These are phyloP conservation scores for Pochonia chlamydosporia DNA, from an alignment of 2,329 filamentous ascomycete species.

Conservation along the genomic window DNA sequence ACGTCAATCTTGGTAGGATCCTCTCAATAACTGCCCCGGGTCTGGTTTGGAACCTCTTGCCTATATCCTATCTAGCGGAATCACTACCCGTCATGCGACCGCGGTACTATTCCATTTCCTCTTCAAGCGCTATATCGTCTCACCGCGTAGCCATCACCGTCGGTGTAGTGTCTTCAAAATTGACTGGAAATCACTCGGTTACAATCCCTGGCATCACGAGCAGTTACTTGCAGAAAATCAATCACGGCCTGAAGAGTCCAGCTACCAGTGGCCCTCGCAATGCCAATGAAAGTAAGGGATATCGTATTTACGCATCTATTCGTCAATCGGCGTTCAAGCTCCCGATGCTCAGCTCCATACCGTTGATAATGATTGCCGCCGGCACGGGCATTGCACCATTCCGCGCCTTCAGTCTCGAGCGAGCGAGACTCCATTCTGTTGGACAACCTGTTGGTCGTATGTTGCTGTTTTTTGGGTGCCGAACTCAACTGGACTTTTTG, in stretches of 20 bases:
- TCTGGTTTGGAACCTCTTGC: constrained; percentile 16
- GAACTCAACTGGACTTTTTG: constrained; percentile 45
- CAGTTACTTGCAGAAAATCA: constrained; percentile 18
- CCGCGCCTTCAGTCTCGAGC: constrained; percentile 21
- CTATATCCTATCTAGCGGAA: constrained; percentile 48
- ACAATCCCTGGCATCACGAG: constrained; percentile 18
- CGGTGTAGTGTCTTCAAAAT: constrained; percentile 13
- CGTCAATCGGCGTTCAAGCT: constrained; percentile 37
- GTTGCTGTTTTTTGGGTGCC: constrained; percentile 55
- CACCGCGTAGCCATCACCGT: constrained; percentile 15
- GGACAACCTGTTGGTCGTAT: constrained; percentile 17
- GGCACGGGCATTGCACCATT: constrained; percentile 44
- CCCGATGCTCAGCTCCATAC: constrained; percentile 32
- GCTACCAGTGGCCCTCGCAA: neutral
- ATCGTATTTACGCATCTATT: neutral
- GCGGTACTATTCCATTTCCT: constrained; percentile 58
- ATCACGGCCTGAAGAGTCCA: neutral
- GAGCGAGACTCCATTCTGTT: constrained; percentile 14
- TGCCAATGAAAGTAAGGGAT: no score
- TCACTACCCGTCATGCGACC: constrained; percentile 45
- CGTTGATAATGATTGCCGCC: constrained; percentile 45
- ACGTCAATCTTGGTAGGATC: constrained; percentile 20
- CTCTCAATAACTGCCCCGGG: constrained; percentile 13
- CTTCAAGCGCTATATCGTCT: no score
- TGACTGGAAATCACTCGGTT: constrained; percentile 10